Conservation (phyloP, 805 yeast genomes). For the Candida hungchunana region DNA sequence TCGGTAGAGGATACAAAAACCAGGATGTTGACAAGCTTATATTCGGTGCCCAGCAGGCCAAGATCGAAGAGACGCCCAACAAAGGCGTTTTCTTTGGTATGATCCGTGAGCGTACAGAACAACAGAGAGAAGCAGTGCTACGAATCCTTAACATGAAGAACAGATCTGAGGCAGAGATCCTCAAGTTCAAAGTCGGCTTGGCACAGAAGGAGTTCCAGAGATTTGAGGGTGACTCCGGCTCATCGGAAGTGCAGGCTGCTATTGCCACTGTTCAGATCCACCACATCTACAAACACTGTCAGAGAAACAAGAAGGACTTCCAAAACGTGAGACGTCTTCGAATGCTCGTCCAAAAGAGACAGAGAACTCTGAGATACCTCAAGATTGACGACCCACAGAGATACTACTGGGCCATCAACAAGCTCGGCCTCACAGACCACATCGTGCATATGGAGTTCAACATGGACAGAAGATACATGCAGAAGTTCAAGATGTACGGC, state of each 20-base stretch:
- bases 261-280: constrained; percentile 77
- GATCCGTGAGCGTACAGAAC: constrained; percentile 40
- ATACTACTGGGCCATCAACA: constrained; percentile 82
- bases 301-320: constrained; percentile 67
- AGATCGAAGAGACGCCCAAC: constrained; percentile 38
- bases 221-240: constrained; percentile 87
- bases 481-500: constrained; percentile 74
- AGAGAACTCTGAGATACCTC: constrained; percentile 73
- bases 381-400: constrained; percentile 75
- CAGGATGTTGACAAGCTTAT: constrained; percentile 71
- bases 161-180: constrained; percentile 53
- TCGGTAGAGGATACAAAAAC: constrained; percentile 55
- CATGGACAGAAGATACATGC: constrained; percentile 73
- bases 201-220: constrained; percentile 82
- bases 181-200: constrained; percentile 51
- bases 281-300: constrained; percentile 68
- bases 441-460: constrained; percentile 76
- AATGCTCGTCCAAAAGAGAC: constrained; percentile 86
- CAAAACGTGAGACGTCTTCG: constrained; percentile 66
- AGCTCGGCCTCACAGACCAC: constrained; percentile 81
- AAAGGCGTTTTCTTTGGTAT: constrained; percentile 21
- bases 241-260: constrained; percentile 96
- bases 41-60: constrained; percentile 64
- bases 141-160: constrained; percentile 76
- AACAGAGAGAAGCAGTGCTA: constrained; percentile 61